Conservation (phyloP, 2,329 filamentous ascomycete genomes). For the Fusarium sp. region DNA sequence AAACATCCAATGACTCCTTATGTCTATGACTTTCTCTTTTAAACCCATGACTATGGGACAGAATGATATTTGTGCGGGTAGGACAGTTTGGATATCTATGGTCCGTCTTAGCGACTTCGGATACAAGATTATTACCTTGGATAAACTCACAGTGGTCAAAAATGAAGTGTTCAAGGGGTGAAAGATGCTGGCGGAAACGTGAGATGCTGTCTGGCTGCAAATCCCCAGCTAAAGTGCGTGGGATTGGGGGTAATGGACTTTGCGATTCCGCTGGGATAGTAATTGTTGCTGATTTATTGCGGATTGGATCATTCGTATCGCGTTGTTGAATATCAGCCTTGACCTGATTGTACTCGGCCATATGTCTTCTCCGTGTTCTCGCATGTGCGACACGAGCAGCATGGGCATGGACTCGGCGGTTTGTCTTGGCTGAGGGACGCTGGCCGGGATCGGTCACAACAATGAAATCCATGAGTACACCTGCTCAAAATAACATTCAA, state of each 20-base stretch:
- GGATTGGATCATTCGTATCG: rapidly evolving
- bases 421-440: neutral
- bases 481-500: no score
- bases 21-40: neutral
- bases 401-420: slow-evolving; percentile 7
- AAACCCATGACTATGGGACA: neutral
- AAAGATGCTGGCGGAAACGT: neutral
- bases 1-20: slow-evolving; percentile 14
- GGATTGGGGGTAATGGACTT: neutral
- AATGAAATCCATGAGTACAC: neutral
- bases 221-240: neutral
- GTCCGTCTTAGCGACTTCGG: neutral
- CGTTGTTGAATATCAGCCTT: no score
- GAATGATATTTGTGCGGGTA: neutral
- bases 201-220: neutral
- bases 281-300: rapidly evolving
- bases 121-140: neutral
- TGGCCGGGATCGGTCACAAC: neutral
- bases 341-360: neutral
- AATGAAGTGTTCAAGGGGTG: neutral
- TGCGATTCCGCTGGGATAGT: rapidly evolving
- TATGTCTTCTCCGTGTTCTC: neutral
- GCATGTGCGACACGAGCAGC: slow-evolving; percentile 15
- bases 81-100: slow-evolving; percentile 2
- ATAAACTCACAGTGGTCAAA: slow-evolving; percentile 8